Conservation (phyloP, 495 filamentous ascomycete genomes). For the Aspergillus nidulans region DNA sequence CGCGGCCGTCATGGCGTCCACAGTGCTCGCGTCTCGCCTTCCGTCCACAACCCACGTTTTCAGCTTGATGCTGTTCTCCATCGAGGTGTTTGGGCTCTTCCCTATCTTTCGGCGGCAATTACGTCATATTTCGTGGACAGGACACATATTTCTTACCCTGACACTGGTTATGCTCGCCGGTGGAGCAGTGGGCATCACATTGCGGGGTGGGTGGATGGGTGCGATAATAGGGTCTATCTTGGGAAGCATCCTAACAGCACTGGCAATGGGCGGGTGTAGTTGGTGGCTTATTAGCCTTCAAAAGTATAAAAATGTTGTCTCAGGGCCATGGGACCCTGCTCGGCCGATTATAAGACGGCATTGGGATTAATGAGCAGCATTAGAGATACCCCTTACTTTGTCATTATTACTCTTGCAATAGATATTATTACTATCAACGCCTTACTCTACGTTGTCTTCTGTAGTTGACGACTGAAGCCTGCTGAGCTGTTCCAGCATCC, state of each 20-base stretch:
- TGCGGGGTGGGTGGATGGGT: constrained; percentile 70
- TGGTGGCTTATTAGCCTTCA: constrained; percentile 98
- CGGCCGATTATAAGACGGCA: constrained; percentile 66
- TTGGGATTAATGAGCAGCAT: constrained; percentile 45
- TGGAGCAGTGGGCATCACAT: constrained; percentile 68
- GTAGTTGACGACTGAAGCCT: background rate
- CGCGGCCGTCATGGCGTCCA: constrained; percentile 90
- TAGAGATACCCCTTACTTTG: background rate
- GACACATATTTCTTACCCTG: constrained; percentile 73
- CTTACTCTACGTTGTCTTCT: background rate
- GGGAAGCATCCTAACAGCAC: constrained; percentile 60
- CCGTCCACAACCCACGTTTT: constrained; percentile 92
- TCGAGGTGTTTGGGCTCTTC: constrained; percentile 95
- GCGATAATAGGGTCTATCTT: constrained; percentile 69
- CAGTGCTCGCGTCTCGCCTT: constrained; percentile 83
- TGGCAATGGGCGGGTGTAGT: constrained; percentile 88
- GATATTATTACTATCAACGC: background rate
- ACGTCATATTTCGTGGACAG: constrained; percentile 75
- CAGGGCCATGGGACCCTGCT: constrained; percentile 96
- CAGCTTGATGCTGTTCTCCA: constrained; percentile 88
- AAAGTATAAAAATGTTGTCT: constrained; percentile 98
- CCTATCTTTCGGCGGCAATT: constrained; percentile 89
- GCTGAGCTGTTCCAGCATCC: background rate
- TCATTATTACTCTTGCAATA: background rate
- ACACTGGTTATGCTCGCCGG: constrained; percentile 75